Base-by-base conservation (phyloP, 139 green algal genomes). In the Spirogloea muscicola region DNA sequence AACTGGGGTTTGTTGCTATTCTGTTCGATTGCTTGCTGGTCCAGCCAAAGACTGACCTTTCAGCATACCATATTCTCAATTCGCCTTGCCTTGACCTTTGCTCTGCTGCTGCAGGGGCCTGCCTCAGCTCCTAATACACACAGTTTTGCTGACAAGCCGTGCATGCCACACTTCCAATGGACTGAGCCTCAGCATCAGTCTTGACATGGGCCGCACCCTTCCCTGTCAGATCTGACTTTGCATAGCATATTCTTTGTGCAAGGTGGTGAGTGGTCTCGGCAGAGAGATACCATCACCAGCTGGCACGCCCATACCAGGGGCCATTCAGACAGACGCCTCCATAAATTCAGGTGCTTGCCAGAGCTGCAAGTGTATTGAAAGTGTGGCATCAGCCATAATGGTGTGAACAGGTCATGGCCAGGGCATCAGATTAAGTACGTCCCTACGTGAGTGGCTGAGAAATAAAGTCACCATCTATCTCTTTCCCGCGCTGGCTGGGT, bases 291-390 rank as follows among this genome's bases (percentile, higher is more conserved):
- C 88, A 3, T 83, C 81, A 2, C 84, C 83, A 10, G 74, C 78
- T 18, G 90, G 90, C 18, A 88, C 76, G 0, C 77, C 84, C 10
- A 94, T 94, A 51, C 83, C 83, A 37, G 90, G 90, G 0, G 86
- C 78, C 25, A 87, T 96, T 36, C 90, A 88, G 41, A 88, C 83
- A 9, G 92, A 97, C 75, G 90, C 92, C 3, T 76, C 84, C 1
- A 90, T 96, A 72, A 93, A 88, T 36, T 67, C 74, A 81, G 73
- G 73, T 81, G 21, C 36, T 13, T n/a, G n/a, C n/a, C n/a, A n/a
- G n/a, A n/a, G n/a, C n/a, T n/a, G n/a, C n/a, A n/a, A n/a, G n/a
- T n/a, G n/a, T n/a, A n/a, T n/a, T n/a, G n/a, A n/a, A n/a, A n/a
- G n/a, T n/a, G n/a, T n/a, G n/a, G n/a, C n/a, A n/a, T n/a, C n/a